phyloP scores from a whole-genome alignment of 805 yeast species.

The Tetrapisispora namnaoensis region DNA sequence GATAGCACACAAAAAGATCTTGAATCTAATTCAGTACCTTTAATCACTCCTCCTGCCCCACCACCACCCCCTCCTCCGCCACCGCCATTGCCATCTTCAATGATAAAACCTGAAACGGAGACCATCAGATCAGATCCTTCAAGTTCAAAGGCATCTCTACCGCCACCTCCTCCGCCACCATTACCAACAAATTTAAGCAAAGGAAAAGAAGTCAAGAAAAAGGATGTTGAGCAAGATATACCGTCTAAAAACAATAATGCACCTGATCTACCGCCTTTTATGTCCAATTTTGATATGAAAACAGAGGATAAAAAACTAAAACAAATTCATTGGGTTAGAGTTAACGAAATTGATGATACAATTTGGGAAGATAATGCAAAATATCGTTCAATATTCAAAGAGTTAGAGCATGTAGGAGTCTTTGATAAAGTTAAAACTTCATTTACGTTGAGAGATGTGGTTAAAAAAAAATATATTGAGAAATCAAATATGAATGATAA shows the following conservation, averaged over 20 bases:
- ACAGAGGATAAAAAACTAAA: constrained; percentile 49
- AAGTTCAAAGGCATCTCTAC: constrained; percentile 6
- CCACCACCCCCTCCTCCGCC: constrained; percentile 24
- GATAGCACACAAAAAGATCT: no score
- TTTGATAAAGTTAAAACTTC: constrained; percentile 52
- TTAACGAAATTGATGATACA: constrained; percentile 48
- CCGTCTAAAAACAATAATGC: constrained; percentile 5
- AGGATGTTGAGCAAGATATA: background rate
- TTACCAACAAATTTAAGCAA: constrained; percentile 9
- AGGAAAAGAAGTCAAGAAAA: background rate
- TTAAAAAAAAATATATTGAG: constrained; percentile 27
- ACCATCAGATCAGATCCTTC: background rate
- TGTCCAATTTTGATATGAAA: constrained; percentile 6
- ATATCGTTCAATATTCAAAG: constrained; percentile 34
- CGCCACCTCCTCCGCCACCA: constrained; percentile 30
- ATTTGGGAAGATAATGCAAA: constrained; percentile 48
- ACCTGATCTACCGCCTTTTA: constrained; percentile 29
- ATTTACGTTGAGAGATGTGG: constrained; percentile 42
- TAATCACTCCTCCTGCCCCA: constrained; percentile 7
- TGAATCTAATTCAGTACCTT: no score
- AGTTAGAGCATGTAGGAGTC: constrained; percentile 49
- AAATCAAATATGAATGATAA: constrained; percentile 26
- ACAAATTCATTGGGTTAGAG: constrained; percentile 77
- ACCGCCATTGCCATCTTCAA: constrained; percentile 17
- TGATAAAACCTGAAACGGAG: background rate